Conservation (phyloP, 306 rosid genomes). For the Cucurbita ficifolia region DNA sequence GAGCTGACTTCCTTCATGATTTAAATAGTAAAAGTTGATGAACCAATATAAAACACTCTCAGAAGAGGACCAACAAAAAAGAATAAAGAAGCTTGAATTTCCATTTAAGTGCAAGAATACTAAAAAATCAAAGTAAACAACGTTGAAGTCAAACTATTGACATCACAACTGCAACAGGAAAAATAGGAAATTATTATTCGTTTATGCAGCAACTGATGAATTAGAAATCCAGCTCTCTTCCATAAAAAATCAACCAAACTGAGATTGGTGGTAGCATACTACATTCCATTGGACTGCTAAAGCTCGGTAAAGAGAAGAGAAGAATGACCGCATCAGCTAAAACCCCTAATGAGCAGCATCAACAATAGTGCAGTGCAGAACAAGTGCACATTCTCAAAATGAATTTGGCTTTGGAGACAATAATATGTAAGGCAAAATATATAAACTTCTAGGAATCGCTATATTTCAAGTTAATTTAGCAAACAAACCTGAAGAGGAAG, state of each 20-base stretch:
- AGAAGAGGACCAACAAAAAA: neutral
- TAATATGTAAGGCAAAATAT: neutral
- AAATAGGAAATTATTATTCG: neutral
- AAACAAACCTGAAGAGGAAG: conserved; percentile 81
- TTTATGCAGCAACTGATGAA: neutral
- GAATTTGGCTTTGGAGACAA: neutral
- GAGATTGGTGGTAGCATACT: neutral
- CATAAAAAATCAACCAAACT: neutral
- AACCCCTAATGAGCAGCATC: neutral
- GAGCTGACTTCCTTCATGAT: conserved; percentile 87
- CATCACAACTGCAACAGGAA: neutral
- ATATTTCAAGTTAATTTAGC: neutral
- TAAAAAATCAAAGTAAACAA: neutral
- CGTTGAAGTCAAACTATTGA: neutral
- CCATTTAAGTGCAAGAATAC: neutral
- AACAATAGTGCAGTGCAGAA: neutral
- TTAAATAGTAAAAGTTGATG: conserved; percentile 11
- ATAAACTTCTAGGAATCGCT: neutral
- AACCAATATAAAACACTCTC: neutral
- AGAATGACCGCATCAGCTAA: neutral
- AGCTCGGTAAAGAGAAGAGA: neutral
- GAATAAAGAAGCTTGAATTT: neutral
- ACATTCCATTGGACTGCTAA: neutral
- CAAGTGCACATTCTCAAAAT: neutral
- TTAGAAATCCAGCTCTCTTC: neutral